Percentiles rank a stretch among this genome's conserved stretches.
Evolutionary conservation across 148 eudicot genomes (phyloP).

Genomic region (Arctostaphylos glauca): DNA sequence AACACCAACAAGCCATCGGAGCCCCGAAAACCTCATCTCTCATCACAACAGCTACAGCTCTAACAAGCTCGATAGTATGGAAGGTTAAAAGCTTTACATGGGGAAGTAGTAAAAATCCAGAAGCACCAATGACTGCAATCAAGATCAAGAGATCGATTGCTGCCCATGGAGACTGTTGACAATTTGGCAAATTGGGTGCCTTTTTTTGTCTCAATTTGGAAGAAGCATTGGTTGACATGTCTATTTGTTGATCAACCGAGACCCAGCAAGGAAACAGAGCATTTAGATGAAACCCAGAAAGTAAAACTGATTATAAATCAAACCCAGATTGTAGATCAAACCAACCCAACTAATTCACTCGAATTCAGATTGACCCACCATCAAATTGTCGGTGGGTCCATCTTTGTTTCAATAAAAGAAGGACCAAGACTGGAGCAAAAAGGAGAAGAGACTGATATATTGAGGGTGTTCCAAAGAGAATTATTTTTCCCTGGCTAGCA

Average conservation of each 20-base stretch:
- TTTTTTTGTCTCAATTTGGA: slow-evolving; percentile 48
- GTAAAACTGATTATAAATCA: not conserved
- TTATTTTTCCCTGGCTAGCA: not conserved
- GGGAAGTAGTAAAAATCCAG: slow-evolving; percentile 68
- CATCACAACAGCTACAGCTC: slow-evolving; percentile 28
- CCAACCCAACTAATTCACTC: not conserved
- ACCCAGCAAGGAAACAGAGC: slow-evolving; percentile 42
- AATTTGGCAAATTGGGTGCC: slow-evolving; percentile 37
- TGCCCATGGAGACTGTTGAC: slow-evolving; percentile 60
- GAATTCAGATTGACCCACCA: slow-evolving; percentile 13
- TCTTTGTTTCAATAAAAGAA: no score
- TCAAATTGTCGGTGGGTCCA: no score
- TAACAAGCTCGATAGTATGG: slow-evolving; percentile 34
- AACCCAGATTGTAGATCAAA: slow-evolving; percentile 10
- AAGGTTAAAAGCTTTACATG: slow-evolving; percentile 34
- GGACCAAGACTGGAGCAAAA: not conserved
- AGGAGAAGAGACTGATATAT: not conserved
- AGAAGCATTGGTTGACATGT: slow-evolving; percentile 44
- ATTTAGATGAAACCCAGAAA: slow-evolving; percentile 21
- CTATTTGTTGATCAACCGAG: slow-evolving; percentile 42
- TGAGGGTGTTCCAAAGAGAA: not conserved
- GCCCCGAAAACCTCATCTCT: slow-evolving; percentile 56
- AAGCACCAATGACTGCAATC: slow-evolving; percentile 66
- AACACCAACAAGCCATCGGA: slow-evolving; percentile 66
- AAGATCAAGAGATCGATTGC: slow-evolving; percentile 65